These are phyloP conservation scores for Apiospora marii DNA, from an alignment of 2,329 filamentous ascomycete species.

Conservation along the genomic window DNA sequence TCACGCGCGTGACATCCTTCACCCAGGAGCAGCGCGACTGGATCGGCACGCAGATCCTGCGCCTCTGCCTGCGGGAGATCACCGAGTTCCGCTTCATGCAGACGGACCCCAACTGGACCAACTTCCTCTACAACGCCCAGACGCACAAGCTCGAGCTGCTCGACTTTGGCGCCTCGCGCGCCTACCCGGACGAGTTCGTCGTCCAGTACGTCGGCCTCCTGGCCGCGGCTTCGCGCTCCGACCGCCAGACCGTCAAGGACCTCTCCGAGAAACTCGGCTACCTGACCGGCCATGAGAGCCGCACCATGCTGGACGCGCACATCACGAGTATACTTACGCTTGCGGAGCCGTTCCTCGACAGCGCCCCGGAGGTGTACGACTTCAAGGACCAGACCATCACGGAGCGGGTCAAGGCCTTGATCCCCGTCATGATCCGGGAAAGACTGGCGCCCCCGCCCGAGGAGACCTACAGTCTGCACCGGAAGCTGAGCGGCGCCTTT, in stretches of 20 bases:
- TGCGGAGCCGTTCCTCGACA: slow-evolving; percentile 85
- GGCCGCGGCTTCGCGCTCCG: slow-evolving; percentile 76
- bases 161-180: slow-evolving; percentile 92
- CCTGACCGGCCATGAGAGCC: slow-evolving; percentile 87
- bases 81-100: slow-evolving; percentile 98
- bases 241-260: slow-evolving; percentile 68
- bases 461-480: slow-evolving; percentile 95
- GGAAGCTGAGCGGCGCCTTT: slow-evolving; percentile 95
- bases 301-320: slow-evolving; percentile 88
- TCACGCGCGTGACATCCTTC: slow-evolving; percentile 80
- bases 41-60: slow-evolving; percentile 93
- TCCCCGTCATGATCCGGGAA: slow-evolving; percentile 93
- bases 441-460: slow-evolving; percentile 90
- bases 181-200: slow-evolving; percentile 83
- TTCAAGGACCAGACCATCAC: slow-evolving; percentile 96
- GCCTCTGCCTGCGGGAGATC: slow-evolving; percentile 91
- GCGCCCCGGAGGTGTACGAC: slow-evolving; percentile 85
- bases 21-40: slow-evolving; percentile 88
- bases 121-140: slow-evolving; percentile 87
- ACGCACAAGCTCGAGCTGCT: slow-evolving; percentile 83
- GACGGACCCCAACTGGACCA: slow-evolving; percentile 99
- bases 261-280: slow-evolving; percentile 85
- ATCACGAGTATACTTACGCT: slow-evolving; percentile 87
- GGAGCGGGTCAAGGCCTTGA: slow-evolving; percentile 85
- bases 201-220: slow-evolving; percentile 81